Percentiles rank a stretch among this genome's conserved stretches.
These are phyloP conservation scores for Plenodomus tracheiphilus DNA, from an alignment of 2,329 filamentous ascomycete species.

Conservation along the genomic window DNA sequence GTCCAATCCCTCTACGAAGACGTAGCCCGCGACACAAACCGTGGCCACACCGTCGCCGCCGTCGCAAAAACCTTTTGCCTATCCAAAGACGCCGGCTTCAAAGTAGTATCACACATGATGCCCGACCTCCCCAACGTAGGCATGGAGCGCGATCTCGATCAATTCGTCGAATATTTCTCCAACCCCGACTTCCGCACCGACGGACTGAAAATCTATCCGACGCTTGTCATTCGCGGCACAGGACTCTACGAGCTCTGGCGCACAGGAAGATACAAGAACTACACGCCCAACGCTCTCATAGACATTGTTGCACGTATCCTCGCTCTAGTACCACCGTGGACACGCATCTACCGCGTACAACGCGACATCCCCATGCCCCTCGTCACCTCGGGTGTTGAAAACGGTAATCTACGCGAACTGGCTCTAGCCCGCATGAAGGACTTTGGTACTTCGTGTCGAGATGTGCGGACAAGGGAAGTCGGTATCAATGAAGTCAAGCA, in stretches of 20 bases:
- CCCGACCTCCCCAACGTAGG: slow-evolving; percentile 96
- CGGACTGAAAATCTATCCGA: slow-evolving; percentile 97
- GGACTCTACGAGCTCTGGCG: slow-evolving; percentile 97
- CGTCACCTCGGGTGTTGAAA: slow-evolving; percentile 97
- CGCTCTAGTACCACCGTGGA: slow-evolving; percentile 94
- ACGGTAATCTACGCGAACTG: slow-evolving; percentile 91
- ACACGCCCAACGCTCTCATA: slow-evolving; percentile 94
- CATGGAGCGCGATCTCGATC: slow-evolving; percentile 95
- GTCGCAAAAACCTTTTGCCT: slow-evolving; percentile 96
- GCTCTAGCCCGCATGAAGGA: slow-evolving; percentile 98
- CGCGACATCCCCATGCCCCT: slow-evolving; percentile 99
- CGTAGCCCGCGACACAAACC: slow-evolving; percentile 95
- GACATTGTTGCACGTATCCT: slow-evolving; percentile 96
- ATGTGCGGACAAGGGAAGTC: slow-evolving; percentile 94
- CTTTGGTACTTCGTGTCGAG: slow-evolving; percentile 94
- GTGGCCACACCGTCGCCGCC: slow-evolving; percentile 91
- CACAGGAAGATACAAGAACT: slow-evolving; percentile 96
- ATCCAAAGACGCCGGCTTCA: slow-evolving; percentile 98
- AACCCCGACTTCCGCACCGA: slow-evolving; percentile 95
- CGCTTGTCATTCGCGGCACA: slow-evolving; percentile 93
- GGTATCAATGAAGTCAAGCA: slow-evolving; percentile 99
- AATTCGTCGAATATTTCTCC: slow-evolving; percentile 97
- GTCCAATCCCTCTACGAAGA: slow-evolving; percentile 98
- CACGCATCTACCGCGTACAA: slow-evolving; percentile 96
- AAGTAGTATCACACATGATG: slow-evolving; percentile 99